Evolutionary conservation across 768 basidiomycete species (phyloP), one percentile per base, ranked within the genome.

Genomic region (Leccinellum luteum): DNA sequence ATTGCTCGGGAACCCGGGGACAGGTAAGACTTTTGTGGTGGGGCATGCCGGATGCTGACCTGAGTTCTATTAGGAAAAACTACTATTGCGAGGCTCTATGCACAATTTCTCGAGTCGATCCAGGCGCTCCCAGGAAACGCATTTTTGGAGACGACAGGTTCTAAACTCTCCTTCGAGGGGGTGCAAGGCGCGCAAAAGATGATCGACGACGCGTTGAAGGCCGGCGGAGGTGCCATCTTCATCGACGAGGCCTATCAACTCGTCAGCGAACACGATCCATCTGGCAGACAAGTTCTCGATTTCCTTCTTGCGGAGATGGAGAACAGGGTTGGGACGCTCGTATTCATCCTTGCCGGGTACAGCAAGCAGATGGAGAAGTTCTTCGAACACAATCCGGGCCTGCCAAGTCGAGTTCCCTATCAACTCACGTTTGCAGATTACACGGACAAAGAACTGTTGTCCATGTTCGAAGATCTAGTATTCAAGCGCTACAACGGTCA

Each of bases 171-270:
- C 3, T 77, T 79, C 50, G 83, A 86, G 7, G 86, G 85, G 2
- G 81, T 89, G 0, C 59, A 66, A 25, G 82, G 77, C 2, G 74
- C 76, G 1, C 79, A 85, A 67, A 81, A 81, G 54, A 64, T 78
- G n/a, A 63, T 89, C 14, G 80, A 85, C 23, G 69, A 72, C 0
- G 73, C 84, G 1, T 44, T 82, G 15, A 77, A 77, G 3, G 78
- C 69, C 0, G 88, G 86, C 0, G 88, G 87, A 35, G 88, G 87
- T 0, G 75, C 80, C 12, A 78, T 90, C 49, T 90, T 90, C 68
- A 74, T 89, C 41, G 88, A 90, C 63, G 89, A 90, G 63, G 86
- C 88, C 1, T 90, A 90, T 59, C 89, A 88, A 52, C 78, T 90
- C 10, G 79, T 81, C 1, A 75, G 71, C 47, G 73, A 76, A 30